Base-by-base conservation (phyloP, 192 early-diverging fungal species). In the Coemansia sp. region DNA sequence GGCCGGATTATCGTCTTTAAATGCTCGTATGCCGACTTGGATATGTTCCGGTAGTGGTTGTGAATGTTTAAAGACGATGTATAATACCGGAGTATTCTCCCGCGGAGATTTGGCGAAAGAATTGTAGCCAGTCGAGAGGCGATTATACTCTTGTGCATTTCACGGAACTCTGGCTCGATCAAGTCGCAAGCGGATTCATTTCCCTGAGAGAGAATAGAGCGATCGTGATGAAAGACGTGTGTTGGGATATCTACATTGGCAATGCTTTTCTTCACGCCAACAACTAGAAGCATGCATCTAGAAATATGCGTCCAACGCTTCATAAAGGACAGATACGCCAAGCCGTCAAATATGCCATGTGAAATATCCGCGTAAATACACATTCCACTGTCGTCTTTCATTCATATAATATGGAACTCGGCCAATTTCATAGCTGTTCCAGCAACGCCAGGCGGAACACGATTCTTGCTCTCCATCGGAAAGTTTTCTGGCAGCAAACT, bases 331-430 rank as follows among this genome's bases (percentile, higher is more conserved):
- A 37, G 62, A 15, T 55, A 62, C n/a, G 54, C 64, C 11, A 31
- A 27, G 0, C 64, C 64, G 23, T 66, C 70, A 1, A 66, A 40
- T 3, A 61, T 37, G 41, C 34, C 50, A 17, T 72, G 70, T 0
- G 55, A 6, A 9, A 62, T 31, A 59, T 55, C 62, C 14, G 44
- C 23, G 48, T 58, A 72, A 11, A 72, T 14, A 14, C 61, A 23
- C 31, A 72, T 13, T 6, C 70, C 70, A 19, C 70, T 72, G 55
- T 66, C 57, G 3, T 66, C 64, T 19, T 15, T 20, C 4, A 72
- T 33, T 10, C 70, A 28, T 4, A 66, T 31, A 0, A 62, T 41
- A 38, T 62, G 53, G 2, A 62, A 29, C 33, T 62, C 42, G 1
- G 33, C 64, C 15, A 62, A 29, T 22, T 62, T 66, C 29, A 72